Evolutionary conservation across 371 early-diverging fungal species (phyloP), one percentile per base, ranked within the genome.

Genomic region (Mortierella sp.): DNA sequence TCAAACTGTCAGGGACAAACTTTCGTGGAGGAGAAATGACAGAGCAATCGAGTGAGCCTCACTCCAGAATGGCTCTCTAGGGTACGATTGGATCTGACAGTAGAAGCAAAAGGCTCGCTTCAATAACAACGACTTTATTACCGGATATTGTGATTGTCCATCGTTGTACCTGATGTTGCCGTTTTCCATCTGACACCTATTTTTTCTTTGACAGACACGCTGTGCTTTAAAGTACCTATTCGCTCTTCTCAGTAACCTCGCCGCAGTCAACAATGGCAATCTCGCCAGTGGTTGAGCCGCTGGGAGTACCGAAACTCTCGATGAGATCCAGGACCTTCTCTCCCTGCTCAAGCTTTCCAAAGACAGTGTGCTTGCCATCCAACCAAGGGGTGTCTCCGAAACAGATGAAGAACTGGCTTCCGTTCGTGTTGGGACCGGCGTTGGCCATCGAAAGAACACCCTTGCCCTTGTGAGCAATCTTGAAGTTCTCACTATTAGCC

Each of bases 341-440:
- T 56, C 98, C 98, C 68, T 92, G 89, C 59, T 85, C 77, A 47
- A 99, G 91, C 82, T 92, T 82, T 60, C 99, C 99, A 88, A 99
- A 98, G 43, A 99, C 83, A 57, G 94, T 96, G 86, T 99, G 99
- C 83, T 92, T 93, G 64, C 95, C 95, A 80, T 99, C 95, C 64
- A 99, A 91, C 97, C 97, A 96, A 48, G 92, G 87, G 25, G 92
- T 88, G 64, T 81, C 64, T 50, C 68, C 84, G 56, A 93, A 90
- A 66, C 93, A 92, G 75, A 96, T 94, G 84, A 98, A 98, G 92
- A 99, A 99, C 87, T 99, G 99, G 61, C 94, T 94, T 53, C 99
- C 99, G 83, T 99, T 99, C 85, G 98, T 91, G 84, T 91, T 89
- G 29, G 87, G 90, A 25, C 99, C 99, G 68, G 95, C 88, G 81